phyloP scores from a whole-genome alignment of 1,284 basidiomycete species.

The Cutaneotrichosporon cyanovorans region DNA sequence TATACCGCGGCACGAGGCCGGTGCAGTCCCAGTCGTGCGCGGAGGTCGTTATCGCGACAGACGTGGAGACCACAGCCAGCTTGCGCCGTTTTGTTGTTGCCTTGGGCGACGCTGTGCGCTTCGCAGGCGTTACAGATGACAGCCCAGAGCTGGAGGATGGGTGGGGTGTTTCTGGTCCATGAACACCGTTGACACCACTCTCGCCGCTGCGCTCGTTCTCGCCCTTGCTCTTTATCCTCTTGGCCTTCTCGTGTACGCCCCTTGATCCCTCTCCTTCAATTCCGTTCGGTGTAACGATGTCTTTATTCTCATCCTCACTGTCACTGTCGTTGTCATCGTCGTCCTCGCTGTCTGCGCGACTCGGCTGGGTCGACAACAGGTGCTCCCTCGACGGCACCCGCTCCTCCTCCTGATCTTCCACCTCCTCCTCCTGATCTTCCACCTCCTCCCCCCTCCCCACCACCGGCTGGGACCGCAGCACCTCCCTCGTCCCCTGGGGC shows the following conservation, averaged over 20 bases:
- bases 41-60: slow-evolving; percentile 10
- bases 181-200: not conserved
- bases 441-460: no score
- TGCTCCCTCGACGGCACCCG: slow-evolving; percentile 1
- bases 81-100: not conserved
- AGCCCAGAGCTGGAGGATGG: not conserved
- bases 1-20: slow-evolving; percentile 63
- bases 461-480: slow-evolving; percentile 26
- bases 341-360: not conserved
- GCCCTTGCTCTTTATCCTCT: no score
- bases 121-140: no score
- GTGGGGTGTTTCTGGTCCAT: not conserved
- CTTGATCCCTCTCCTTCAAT: no score
- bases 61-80: slow-evolving; percentile 4
- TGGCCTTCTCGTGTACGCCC: no score
- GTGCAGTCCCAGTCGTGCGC: slow-evolving; percentile 54
- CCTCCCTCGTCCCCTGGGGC: slow-evolving; percentile 27
- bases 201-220: no score
- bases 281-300: no score
- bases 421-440: not conserved
- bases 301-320: no score
- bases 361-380: slow-evolving; percentile 20
- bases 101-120: no score
- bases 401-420: slow-evolving; percentile 3
- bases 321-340: no score